Evolutionary conservation across 345 rosid species (phyloP).

Genomic region (Heritiera littoralis): DNA sequence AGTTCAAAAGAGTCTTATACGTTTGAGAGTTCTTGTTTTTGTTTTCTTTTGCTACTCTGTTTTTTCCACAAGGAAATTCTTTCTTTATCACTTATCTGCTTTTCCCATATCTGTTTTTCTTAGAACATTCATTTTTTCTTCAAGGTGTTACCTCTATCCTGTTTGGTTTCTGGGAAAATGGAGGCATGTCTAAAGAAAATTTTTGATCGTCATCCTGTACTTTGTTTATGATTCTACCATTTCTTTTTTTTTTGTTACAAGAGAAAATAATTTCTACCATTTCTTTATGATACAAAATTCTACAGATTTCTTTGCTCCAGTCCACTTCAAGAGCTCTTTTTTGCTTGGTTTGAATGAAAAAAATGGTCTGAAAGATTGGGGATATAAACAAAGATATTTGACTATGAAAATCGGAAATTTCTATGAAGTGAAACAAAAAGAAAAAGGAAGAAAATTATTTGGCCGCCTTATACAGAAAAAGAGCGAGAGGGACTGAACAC

Average conservation of each 20-base stretch:
- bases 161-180: neutral
- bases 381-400: neutral
- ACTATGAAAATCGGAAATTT: neutral
- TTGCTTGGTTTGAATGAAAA: neutral
- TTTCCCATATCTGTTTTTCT: neutral
- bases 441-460: neutral
- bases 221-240: too few species aligned
- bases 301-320: too few species aligned
- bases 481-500: too few species aligned
- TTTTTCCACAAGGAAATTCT: neutral
- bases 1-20: neutral
- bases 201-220: too few species aligned
- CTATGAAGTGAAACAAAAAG: neutral
- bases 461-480: neutral
- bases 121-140: neutral
- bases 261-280: too few species aligned
- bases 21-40: neutral
- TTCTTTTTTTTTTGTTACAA: too few species aligned
- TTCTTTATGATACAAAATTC: too few species aligned
- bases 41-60: neutral
- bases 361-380: neutral
- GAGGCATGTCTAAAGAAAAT: too few species aligned
- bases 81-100: neutral
- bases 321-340: neutral
- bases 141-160: neutral